Base-by-base conservation (phyloP, 2,329 filamentous ascomycete species). In the Nigrospora sphaerica region DNA sequence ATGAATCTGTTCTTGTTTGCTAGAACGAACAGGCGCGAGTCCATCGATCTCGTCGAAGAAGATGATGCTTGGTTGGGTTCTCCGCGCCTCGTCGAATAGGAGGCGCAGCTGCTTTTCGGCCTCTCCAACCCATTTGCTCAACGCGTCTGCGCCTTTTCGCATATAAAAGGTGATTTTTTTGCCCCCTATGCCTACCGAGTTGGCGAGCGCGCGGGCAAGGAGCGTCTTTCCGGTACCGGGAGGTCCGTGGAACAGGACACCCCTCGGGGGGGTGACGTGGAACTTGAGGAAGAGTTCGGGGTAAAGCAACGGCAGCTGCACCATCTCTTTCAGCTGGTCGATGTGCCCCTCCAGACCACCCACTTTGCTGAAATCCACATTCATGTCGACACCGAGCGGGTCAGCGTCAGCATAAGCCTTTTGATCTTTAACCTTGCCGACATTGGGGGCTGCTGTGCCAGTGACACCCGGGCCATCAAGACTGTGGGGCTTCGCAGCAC, bases 21-120 rank as follows among this genome's bases (percentile, higher is more conserved):
- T 96, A 12, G 93, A 97, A 57, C 93, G 81, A 32, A 97, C 93
- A 44, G 93, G 95, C 3, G 93, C 93, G 53, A 98, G 75, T 46
- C 93, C 93, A 68, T 98, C 93, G 55, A 98, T 98, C 65, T 98
- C 93, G 63, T 98, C 93, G 57, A 98, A 97, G 72, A 98, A 98
- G 64, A 98, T 98, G 66, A 98, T 98, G 64, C 92, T 97, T 0
- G 93, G 93, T 60, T 98, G 93, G 2, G 86, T 97, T 64, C 90
- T 93, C 51, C 92, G 80, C 14, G 93, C 93, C 67, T 98, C 93
- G 58, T 97, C 93, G 54, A 98, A 98, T 6, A 98, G 76, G 47
- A 97, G 71, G 39, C 93, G 84, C 45, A 98, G 79, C 63, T 98
- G 93, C 67, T 92, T 86, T 68, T 98, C 93, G 11, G 95, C 93